Base-by-base conservation (phyloP, 805 yeast species). In the Tetrapisispora iriomotensis region DNA sequence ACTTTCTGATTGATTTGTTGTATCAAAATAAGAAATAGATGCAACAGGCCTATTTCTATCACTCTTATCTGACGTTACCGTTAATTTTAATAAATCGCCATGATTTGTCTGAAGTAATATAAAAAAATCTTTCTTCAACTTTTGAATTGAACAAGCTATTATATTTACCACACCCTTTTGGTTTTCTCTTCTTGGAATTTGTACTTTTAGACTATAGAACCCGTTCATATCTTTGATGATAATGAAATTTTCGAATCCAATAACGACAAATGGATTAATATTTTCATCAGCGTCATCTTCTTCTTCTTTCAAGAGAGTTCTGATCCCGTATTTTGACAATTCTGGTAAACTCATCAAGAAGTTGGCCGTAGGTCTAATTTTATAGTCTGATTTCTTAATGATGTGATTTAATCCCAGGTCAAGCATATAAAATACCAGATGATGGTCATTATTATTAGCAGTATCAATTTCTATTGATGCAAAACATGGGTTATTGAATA, bases 401-500 rank as follows among this genome's bases (percentile, higher is more conserved):
- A 88, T 72, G 54, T 81, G 82, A 52, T 88, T 88, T 34, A 90
- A 64, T 1, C 96, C 96, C 29, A 84, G 69, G 56, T 92, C 96
- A 20, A 88, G 62, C 51, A 85, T 90, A 61, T 90, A 90, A 54
- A 74, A 82, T 3, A 75, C 71, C 38, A 90, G 63, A 22, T 52
- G 47, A 36, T 62, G 67, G 41, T 51, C 53, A 17, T 49, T 53
- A 23, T 57, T 53, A 24, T 62, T 62, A 6, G 65, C 51, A 41
- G 74, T 70, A 38, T 75, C 80, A 7, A 73, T 61, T 53, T 90
- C 97, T 7, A 92, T 60, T 0, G 88, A 71, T 0, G 86, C 94
- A 70, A 88, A 90, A 8, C 76, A 54, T 0, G 97, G 97, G 51
- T 86, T 87, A 15, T 82, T 92, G 56, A 70, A 80, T 0, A 80